These are phyloP conservation scores for Stylonectria norvegica DNA, from an alignment of 2,329 filamentous ascomycete species.

Conservation along the genomic window DNA sequence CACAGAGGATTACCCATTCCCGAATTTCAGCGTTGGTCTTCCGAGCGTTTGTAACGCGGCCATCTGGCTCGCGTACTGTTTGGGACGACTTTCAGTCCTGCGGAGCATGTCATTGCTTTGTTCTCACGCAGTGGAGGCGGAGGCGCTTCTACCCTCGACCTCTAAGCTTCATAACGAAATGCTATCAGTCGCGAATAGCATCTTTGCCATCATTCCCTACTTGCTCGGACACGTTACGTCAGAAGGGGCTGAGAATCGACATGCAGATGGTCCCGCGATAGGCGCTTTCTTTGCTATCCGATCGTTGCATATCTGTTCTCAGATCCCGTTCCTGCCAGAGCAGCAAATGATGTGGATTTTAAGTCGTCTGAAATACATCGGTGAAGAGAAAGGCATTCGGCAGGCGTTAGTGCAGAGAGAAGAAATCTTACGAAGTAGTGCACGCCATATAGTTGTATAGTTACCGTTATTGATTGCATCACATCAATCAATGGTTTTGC, in stretches of 20 bases:
- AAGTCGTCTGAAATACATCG: not conserved
- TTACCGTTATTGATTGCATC: no score
- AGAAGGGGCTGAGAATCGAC: not conserved
- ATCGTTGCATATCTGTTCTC: conserved; percentile 2
- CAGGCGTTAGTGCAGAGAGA: not conserved
- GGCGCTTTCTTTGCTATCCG: conserved; percentile 6
- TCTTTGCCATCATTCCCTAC: not conserved
- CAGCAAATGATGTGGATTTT: conserved; percentile 7
- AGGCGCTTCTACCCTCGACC: not conserved
- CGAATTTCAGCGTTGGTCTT: not conserved
- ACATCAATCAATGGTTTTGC: no score
- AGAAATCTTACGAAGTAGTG: not conserved
- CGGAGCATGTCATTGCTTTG: not conserved
- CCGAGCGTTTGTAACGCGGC: not conserved
- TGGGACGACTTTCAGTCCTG: not conserved
- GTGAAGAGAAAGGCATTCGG: not conserved
- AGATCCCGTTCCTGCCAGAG: conserved; percentile 1
- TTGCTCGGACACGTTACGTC: not conserved
- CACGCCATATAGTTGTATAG: not conserved
- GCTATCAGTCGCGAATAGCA: not conserved
- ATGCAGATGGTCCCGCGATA: not conserved
- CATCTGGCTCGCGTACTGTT: not conserved
- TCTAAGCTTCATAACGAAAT: not conserved
- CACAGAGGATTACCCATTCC: not conserved
- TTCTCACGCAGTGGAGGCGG: not conserved